Base-by-base conservation (phyloP, 1,284 basidiomycete species). In the Paramarasmius palmivorus region DNA sequence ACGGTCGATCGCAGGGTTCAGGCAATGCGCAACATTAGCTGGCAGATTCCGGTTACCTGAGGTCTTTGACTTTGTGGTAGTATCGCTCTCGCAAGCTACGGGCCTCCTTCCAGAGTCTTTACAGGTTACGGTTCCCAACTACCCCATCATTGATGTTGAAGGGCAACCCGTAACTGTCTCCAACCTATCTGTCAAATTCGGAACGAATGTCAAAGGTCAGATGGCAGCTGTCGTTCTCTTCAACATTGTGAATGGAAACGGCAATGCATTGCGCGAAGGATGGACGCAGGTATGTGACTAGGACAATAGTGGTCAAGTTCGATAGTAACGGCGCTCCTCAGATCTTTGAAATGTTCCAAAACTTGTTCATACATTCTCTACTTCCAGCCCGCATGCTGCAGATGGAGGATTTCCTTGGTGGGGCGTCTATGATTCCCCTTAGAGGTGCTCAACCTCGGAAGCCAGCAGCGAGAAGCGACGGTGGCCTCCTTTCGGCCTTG, bases 321-420 rank as follows among this genome's bases (percentile, higher is more conserved):
- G n/a, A n/a, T n/a, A n/a, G n/a, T n/a, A n/a, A n/a, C n/a, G n/a
- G n/a, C n/a, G n/a, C n/a, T n/a, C n/a, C n/a, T n/a, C 66, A 94
- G 87, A 93, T 99, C 54, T 98, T 99, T 63, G 95, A 98, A 69
- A 98, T 99, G 86, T 95, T 98, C 73, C 91, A 96, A 65, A 98
- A 95, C 34, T 77, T 99, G 22, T 99, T 99, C 73, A 73, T 96
- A 40, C 92, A 98, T 67, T 95, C 94, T 3, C 79, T 99, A 25
- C 76, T 99, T 20, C 95, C 95, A 0, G 82, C 78, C 4, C 79
- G 85, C 50, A 91, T 99, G 86, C 76, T 95, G n/a, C 89, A 93
- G 65, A 95, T 98, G 91, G 93, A 95, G 66, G 96, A 98, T 68
- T 98, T 98, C 72, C 77, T 97, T 14, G 93, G 92, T 23, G 92